Base-by-base conservation (phyloP, 2,329 filamentous ascomycete genomes). In the Colletotrichum sp. region DNA sequence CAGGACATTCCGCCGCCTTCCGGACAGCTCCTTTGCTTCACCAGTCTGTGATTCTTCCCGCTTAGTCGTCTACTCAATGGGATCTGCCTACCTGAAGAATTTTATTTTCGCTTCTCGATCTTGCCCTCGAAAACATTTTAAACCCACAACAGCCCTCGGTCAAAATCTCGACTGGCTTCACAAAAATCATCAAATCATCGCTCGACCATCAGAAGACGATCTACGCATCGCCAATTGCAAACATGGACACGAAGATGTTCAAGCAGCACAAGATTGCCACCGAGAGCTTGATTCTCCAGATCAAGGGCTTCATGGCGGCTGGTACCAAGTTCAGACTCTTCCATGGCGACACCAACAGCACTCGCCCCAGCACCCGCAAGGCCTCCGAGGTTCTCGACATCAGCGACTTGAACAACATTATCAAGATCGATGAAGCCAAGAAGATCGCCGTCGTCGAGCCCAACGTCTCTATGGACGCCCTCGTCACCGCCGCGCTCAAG, bases 301-400 rank as follows among this genome's bases (percentile, higher is more conserved):
- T 89, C 34, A 81, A 82, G 72, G 77, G 83, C 6, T 89, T 90
- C 77, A 79, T 86, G 62, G 78, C 80, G 4, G 79, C 77, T 4
- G 81, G 84, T 66, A 81, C 84, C 78, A 88, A 92, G 2, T 95
- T 94, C 82, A 88, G 93, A 15, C 92, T 95, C 78, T 93, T 91
- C 77, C 93, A 95, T 83, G 93, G 93, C 75, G 91, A 92, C 0
- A 95, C 93, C 36, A 95, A 94, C 83, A 94, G 91, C 82, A 95
- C 93, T 47, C 91, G 94, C 6, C 86, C 87, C 34, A 87, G 87
- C 8, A 82, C 84, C n/a, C 70, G 70, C n/a, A 33, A 59, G 34
- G 79, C 82, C 6, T 86, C 87, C 78, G 89, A 89, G 76, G 89
- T 91, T 7, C 86, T 95, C 65, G 92, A 95, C 80, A 95, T 92